Conservation (phyloP, 306 rosid species). For the Lotus japonicus region DNA sequence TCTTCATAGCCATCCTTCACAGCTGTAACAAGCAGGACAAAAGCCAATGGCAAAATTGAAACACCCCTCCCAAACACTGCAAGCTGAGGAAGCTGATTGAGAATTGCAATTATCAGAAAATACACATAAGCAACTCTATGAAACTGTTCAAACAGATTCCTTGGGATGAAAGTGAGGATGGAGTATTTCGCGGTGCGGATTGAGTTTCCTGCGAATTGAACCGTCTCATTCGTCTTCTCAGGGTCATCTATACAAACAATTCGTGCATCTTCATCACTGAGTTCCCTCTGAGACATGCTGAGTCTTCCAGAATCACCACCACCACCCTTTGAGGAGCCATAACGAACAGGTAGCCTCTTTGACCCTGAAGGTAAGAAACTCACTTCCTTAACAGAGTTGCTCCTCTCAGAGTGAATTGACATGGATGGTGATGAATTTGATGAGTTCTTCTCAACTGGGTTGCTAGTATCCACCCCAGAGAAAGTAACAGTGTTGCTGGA, state of each 20-base stretch:
- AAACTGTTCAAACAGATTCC: conserved; percentile 84
- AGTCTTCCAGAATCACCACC: conserved; percentile 62
- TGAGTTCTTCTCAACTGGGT: conserved; percentile 29
- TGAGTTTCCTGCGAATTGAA: conserved; percentile 53
- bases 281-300: conserved; percentile 68
- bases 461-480: conserved; percentile 32
- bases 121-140: conserved; percentile 92
- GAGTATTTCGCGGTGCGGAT: conserved; percentile 64
- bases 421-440: conserved; percentile 31
- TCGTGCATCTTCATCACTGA: conserved; percentile 76
- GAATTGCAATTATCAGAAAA: conserved; percentile 79
- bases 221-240: conserved; percentile 52
- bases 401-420: conserved; percentile 47
- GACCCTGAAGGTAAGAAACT: conserved; percentile 28
- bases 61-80: conserved; percentile 85
- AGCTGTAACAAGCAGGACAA: conserved; percentile 75
- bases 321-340: conserved; percentile 62
- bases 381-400: conserved; percentile 44
- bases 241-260: conserved; percentile 54
- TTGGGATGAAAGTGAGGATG: conserved; percentile 65
- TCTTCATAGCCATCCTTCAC: conserved; percentile 88
- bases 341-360: conserved; percentile 29
- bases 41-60: conserved; percentile 74
- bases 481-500: conserved; percentile 28
- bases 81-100: conserved; percentile 93